These are phyloP conservation scores for Pestalotiopsis sp. DNA, from an alignment of 2,329 filamentous ascomycete genomes.

Conservation along the genomic window DNA sequence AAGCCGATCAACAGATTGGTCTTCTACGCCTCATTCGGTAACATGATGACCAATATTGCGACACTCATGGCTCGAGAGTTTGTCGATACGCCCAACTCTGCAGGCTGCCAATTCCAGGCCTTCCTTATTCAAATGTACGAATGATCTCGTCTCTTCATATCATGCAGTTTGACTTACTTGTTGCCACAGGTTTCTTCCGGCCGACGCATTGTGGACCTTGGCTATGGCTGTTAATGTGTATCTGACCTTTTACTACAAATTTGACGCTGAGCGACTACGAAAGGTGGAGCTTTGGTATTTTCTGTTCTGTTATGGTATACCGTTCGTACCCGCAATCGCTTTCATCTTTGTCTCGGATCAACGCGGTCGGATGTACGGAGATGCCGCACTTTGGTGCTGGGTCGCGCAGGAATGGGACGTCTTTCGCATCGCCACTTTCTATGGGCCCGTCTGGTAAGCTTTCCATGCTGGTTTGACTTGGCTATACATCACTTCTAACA, in stretches of 20 bases:
- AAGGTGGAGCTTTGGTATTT: conserved; percentile 73
- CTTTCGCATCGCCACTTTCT: conserved; percentile 75
- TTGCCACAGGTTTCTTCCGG: conserved; percentile 70
- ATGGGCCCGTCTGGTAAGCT: conserved; percentile 69
- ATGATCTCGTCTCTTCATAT: neutral
- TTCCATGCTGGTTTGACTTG: neutral
- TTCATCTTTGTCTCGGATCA: conserved; percentile 66
- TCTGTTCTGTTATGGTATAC: conserved; percentile 71
- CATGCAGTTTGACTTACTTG: neutral
- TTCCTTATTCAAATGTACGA: conserved; percentile 82
- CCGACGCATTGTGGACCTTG: conserved; percentile 76
- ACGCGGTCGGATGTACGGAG: conserved; percentile 68
- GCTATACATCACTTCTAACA: neutral
- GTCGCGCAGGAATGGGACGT: conserved; percentile 67
- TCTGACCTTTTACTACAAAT: conserved; percentile 77
- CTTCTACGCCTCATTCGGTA: conserved; percentile 83
- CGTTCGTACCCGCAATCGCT: conserved; percentile 67
- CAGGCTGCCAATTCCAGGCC: conserved; percentile 72
- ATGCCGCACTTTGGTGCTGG: conserved; percentile 84
- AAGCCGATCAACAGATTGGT: conserved; percentile 87
- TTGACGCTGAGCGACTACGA: conserved; percentile 64
- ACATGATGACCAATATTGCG: conserved; percentile 76
- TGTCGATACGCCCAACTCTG: conserved; percentile 47
- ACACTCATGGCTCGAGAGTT: conserved; percentile 72
- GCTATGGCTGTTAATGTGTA: conserved; percentile 86